Evolutionary conservation across 208 protist genomes (phyloP), one percentile per base, ranked within the genome.

Genomic region (Trypanosoma congolense): DNA sequence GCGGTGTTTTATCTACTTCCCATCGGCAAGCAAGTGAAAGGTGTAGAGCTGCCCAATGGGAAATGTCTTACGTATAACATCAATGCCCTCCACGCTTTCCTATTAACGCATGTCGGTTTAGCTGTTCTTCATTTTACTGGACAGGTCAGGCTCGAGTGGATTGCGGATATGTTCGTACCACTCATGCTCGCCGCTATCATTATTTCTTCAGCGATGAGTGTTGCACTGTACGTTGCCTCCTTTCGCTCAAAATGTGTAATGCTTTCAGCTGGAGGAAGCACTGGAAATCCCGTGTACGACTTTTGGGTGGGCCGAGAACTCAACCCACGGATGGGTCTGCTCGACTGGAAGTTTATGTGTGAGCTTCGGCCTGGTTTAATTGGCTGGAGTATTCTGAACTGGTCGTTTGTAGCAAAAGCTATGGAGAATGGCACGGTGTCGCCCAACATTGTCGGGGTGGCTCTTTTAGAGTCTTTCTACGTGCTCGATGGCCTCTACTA

Each of bases 311-410:
- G 97, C 41, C 79, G 82, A 36, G 96, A 98, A 69, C 79, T 98
- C 31, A 98, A 98, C 65, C 97, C 97, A 21, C 82, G 93, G 44
- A 86, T 64, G 1, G 83, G 86, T 28, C 65, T 70, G 19, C 89
- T 98, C 31, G 97, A 99, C 70, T 80, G 97, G 62, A 99, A 99
- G 75, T 75, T 97, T 22, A 97, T 98, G 79, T 97, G 81, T 62
- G 92, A 98, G 70, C 80, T 95, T 16, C 89, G 97, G 28, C 93
- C 95, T 22, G 96, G 95, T 45, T 75, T 98, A n/a, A 97, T 98
- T 61, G 86, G 83, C 5, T 99, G 97, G 97, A 82, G 79, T 51
- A 33, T 98, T 0, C 48, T 98, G 3, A 96, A 97, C 69, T 87
- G 97, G 65, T 81, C 83, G 26, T 91, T 96, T 56, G 87, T 90